phyloP scores from a whole-genome alignment of 148 eudicot species.

The Euryodendron excelsum region DNA sequence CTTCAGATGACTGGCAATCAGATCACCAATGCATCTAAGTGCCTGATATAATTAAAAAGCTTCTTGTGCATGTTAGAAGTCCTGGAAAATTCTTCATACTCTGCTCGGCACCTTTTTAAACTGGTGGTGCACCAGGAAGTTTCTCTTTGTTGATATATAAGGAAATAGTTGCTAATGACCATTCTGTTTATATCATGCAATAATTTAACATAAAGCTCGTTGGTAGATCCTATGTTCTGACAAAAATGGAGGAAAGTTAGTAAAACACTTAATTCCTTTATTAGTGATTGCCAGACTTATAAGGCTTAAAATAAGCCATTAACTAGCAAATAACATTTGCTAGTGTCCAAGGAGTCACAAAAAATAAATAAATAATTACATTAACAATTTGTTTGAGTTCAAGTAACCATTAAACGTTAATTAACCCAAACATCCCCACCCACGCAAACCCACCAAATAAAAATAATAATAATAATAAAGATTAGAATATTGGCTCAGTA shows the following conservation, averaged over 20 bases:
- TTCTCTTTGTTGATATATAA: not conserved
- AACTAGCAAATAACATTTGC: not conserved
- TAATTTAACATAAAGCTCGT: not conserved
- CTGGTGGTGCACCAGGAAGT: not conserved
- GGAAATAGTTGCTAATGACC: not conserved
- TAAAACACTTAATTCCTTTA: not conserved
- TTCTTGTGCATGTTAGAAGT: not conserved
- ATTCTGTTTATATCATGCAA: not conserved
- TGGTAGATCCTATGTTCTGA: not conserved
- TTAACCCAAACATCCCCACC: not conserved
- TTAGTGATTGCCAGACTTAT: not conserved
- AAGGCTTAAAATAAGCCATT: not conserved
- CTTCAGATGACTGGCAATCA: conserved; percentile 66
- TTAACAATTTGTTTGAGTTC: not conserved
- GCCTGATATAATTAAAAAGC: conserved; percentile 45
- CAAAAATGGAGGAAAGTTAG: not conserved
- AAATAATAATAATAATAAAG: not conserved
- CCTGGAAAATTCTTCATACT: not conserved
- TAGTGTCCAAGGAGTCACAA: not conserved
- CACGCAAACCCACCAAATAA: not conserved
- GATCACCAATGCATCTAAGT: conserved; percentile 75
- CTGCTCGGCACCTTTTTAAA: not conserved
- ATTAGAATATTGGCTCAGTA: too few relatives aligned
- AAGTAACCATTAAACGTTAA: not conserved
- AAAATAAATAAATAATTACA: too few relatives aligned